Evolutionary conservation across 306 rosid genomes (phyloP).

Genomic region (Hippophae tibetana): DNA sequence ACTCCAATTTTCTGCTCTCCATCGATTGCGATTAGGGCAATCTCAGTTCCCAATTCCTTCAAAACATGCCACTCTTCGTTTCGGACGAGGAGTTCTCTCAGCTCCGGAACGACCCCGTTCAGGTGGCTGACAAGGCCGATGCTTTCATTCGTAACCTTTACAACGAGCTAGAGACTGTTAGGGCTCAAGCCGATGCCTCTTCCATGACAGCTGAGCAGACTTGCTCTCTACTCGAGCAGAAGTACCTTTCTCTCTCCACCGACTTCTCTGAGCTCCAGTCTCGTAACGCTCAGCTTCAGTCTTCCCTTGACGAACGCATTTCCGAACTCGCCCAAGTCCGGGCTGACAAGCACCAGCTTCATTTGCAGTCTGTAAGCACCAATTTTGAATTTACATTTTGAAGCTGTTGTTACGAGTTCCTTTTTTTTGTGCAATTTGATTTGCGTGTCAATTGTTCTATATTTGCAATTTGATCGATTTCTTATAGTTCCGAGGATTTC

Average conservation of each 20-base stretch:
- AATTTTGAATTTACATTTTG: neutral
- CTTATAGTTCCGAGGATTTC: neutral
- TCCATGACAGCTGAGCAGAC: slow-evolving; percentile 90
- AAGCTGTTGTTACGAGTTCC: neutral
- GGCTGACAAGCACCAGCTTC: slow-evolving; percentile 51
- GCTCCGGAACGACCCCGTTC: slow-evolving; percentile 38
- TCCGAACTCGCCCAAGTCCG: slow-evolving; percentile 50
- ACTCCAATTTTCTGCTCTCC: neutral
- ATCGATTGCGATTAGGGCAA: neutral
- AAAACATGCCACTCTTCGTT: slow-evolving; percentile 41
- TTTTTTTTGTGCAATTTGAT: neutral
- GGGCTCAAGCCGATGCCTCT: slow-evolving; percentile 72
- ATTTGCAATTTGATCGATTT: neutral
- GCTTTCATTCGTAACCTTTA: slow-evolving; percentile 59
- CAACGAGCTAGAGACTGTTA: slow-evolving; percentile 67
- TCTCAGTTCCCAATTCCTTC: neutral
- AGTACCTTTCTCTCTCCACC: slow-evolving; percentile 54
- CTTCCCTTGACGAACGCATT: slow-evolving; percentile 43
- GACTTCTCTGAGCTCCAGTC: slow-evolving; percentile 78
- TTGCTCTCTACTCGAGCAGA: slow-evolving; percentile 91
- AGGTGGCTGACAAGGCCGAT: slow-evolving; percentile 74
- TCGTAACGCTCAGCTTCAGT: slow-evolving; percentile 47
- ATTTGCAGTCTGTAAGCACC: slow-evolving; percentile 43
- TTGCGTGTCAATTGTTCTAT: neutral
- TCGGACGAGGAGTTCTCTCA: slow-evolving; percentile 79